Evolutionary conservation across 495 filamentous ascomycete genomes (phyloP).

Genomic region (Podospora sp.): DNA sequence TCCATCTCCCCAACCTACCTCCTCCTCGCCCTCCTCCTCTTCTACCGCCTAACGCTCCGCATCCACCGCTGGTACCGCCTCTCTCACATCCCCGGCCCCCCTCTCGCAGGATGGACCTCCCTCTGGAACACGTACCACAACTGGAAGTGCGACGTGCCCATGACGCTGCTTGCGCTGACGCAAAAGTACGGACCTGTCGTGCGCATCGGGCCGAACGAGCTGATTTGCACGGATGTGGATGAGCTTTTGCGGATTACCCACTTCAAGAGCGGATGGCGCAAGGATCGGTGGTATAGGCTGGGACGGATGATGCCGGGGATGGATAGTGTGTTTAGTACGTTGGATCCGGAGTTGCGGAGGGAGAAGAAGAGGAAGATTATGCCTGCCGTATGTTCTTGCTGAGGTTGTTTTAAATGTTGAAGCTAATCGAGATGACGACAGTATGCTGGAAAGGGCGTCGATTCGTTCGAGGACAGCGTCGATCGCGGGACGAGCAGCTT

Average conservation of each 20-base stretch:
- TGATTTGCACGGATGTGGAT: slow-evolving; percentile 44
- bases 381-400: slow-evolving; percentile 31
- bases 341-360: slow-evolving; percentile 31
- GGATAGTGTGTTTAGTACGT: slow-evolving; percentile 42
- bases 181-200: slow-evolving; percentile 27
- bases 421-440: slow-evolving; percentile 5
- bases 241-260: slow-evolving; percentile 43
- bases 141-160: slow-evolving; percentile 17
- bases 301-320: slow-evolving; percentile 42
- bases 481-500: slow-evolving; percentile 49
- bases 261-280: slow-evolving; percentile 42
- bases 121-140: slow-evolving; percentile 26
- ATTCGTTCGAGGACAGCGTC: slow-evolving; percentile 51
- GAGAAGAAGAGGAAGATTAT: slow-evolving; percentile 37
- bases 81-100: slow-evolving; percentile 31
- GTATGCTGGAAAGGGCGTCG: slow-evolving; percentile 45
- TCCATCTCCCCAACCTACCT: too few relatives aligned
- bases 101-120: slow-evolving; percentile 23
- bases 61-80: slow-evolving; percentile 35
- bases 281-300: slow-evolving; percentile 47
- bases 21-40: too few relatives aligned
- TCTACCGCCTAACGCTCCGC: background rate
- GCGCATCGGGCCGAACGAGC: slow-evolving; percentile 33
- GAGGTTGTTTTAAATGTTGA: too few relatives aligned
- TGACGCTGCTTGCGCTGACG: background rate